Evolutionary conservation across 2,329 filamentous ascomycete species (phyloP).

Genomic region (Talaromyces funiculosus): DNA sequence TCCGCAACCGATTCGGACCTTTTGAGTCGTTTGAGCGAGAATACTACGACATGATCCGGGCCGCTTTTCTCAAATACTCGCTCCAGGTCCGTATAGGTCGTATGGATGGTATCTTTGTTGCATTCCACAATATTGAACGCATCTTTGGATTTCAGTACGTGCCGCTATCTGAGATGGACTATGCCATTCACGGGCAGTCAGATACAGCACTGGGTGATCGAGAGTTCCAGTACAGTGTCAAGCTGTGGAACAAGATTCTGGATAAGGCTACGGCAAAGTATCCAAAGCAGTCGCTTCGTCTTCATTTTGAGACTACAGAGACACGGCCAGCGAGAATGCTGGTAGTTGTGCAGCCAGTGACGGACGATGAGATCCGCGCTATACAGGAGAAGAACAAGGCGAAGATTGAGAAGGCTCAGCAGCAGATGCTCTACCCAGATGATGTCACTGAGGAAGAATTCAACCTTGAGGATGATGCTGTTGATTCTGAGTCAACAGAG

Average conservation of each 20-base stretch:
- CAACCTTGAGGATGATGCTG: neutral
- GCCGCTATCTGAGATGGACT: constrained; percentile 78
- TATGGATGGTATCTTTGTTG: constrained; percentile 98
- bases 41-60: constrained; percentile 92
- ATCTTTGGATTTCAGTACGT: constrained; percentile 99
- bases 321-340: constrained; percentile 65
- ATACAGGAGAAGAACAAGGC: constrained; percentile 66
- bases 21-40: constrained; percentile 94
- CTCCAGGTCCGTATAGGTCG: constrained; percentile 93
- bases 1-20: constrained; percentile 65
- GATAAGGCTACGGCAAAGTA: constrained; percentile 69
- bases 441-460: constrained; percentile 14
- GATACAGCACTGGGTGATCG: constrained; percentile 65
- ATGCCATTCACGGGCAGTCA: constrained; percentile 73
- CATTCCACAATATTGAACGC: constrained; percentile 87
- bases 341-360: constrained; percentile 82
- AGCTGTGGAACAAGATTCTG: constrained; percentile 72
- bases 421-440: constrained; percentile 33
- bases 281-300: constrained; percentile 66
- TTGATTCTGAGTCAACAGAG: constrained; percentile 4
- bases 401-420: constrained; percentile 64
- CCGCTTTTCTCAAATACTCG: constrained; percentile 94
- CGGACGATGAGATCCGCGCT: constrained; percentile 61
- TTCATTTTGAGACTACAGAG: constrained; percentile 74
- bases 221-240: constrained; percentile 79